Evolutionary conservation across 805 yeast species (phyloP).

Genomic region (Saccharomycopsis synnaedendra): DNA sequence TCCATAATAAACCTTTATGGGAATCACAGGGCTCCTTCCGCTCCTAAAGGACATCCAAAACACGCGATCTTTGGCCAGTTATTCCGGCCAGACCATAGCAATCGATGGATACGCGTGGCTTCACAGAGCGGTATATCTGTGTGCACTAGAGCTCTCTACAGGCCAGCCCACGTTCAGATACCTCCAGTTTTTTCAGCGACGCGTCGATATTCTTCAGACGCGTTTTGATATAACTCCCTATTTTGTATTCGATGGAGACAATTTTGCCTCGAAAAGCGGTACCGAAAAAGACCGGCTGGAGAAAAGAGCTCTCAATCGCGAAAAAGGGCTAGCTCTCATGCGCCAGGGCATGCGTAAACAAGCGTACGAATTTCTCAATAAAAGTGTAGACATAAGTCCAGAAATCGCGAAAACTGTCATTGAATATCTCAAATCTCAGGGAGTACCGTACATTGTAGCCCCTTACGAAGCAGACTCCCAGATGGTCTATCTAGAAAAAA

Average conservation of each 20-base stretch:
- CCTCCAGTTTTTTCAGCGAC: constrained; percentile 55
- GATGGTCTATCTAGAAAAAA: constrained; percentile 76
- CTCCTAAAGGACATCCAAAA: constrained; percentile 64
- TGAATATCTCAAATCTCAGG: constrained; percentile 46
- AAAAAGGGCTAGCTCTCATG: constrained; percentile 41
- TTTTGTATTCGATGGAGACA: constrained; percentile 89
- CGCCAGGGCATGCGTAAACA: constrained; percentile 34
- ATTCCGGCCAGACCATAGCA: constrained; percentile 68
- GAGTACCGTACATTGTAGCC: constrained; percentile 74
- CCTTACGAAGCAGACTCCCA: constrained; percentile 99
- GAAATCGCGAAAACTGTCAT: constrained; percentile 84
- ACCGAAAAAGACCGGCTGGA: constrained; percentile 58
- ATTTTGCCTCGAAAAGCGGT: constrained; percentile 63
- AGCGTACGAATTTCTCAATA: constrained; percentile 62
- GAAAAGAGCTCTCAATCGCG: constrained; percentile 46
- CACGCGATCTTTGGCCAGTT: constrained; percentile 43
- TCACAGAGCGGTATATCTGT: constrained; percentile 72
- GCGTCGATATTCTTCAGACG: constrained; percentile 51
- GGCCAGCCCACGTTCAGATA: constrained; percentile 63
- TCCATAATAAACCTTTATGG: constrained; percentile 35
- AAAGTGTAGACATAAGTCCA: constrained; percentile 80
- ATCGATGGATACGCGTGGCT: constrained; percentile 98
- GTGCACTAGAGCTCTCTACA: constrained; percentile 73
- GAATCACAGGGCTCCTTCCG: constrained; percentile 76
- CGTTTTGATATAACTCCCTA: constrained; percentile 66